These are phyloP conservation scores for Suhomyces faveliae DNA, from an alignment of 805 yeast species.

Conservation along the genomic window DNA sequence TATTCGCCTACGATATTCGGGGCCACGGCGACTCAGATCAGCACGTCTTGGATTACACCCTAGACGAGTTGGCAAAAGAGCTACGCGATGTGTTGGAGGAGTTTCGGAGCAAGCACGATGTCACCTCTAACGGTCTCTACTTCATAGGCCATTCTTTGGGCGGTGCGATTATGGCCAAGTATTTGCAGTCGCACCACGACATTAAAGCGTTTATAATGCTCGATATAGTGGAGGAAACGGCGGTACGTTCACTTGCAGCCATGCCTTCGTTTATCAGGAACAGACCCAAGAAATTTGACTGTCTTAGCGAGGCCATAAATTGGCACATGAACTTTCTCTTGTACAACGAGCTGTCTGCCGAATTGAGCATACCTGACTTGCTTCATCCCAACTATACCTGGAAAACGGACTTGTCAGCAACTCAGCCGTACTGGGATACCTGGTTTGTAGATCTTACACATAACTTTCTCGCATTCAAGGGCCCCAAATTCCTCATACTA, in stretches of 20 bases:
- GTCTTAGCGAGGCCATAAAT: slow-evolving; percentile 59
- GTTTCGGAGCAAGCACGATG: slow-evolving; percentile 25
- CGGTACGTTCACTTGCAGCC: slow-evolving; percentile 61
- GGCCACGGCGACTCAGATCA: slow-evolving; percentile 66
- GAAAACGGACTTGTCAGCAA: slow-evolving; percentile 60
- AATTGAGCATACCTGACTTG: slow-evolving; percentile 73
- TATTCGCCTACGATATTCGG: slow-evolving; percentile 73
- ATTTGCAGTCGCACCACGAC: slow-evolving; percentile 28
- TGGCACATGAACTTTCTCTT: slow-evolving; percentile 74
- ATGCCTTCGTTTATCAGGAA: slow-evolving; percentile 65
- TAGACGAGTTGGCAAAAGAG: slow-evolving; percentile 59
- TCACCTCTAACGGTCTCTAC: slow-evolving; percentile 38
- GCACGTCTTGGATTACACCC: slow-evolving; percentile 31
- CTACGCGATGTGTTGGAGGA: slow-evolving; percentile 45
- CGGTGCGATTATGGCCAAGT: slow-evolving; percentile 73
- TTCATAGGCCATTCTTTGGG: slow-evolving; percentile 92
- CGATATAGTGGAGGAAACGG: slow-evolving; percentile 95
- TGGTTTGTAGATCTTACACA: slow-evolving; percentile 79
- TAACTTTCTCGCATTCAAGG: slow-evolving; percentile 38
- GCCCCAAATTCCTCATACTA: slow-evolving; percentile 68
- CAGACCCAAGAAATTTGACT: slow-evolving; percentile 62
- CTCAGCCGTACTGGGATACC: slow-evolving; percentile 69
- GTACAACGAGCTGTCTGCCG: slow-evolving; percentile 60
- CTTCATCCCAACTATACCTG: slow-evolving; percentile 47
- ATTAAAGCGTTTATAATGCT: slow-evolving; percentile 72